Base-by-base conservation (phyloP, 768 basidiomycete genomes). In the Boletellus emodensis region DNA sequence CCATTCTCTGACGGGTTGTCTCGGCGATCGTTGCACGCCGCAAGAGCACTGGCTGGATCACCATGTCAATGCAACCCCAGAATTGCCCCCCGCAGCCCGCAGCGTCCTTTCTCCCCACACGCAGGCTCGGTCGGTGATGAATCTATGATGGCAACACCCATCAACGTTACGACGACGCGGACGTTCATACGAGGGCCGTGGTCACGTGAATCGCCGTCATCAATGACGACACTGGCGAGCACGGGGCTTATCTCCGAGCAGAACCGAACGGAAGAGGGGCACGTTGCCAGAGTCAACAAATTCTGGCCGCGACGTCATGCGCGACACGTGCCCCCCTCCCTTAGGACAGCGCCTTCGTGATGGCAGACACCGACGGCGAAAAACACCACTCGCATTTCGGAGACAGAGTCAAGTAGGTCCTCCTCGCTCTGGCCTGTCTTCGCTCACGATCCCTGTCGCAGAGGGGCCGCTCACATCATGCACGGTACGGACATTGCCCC, bases 401-500 rank as follows among this genome's bases (percentile, higher is more conserved):
- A 1, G 52, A 49, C 2, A 66, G 35, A 37, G 17, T 63, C 48
- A 59, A 46, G 51, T 60, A 15, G 20, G 50, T 32, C 3, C 8
- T 32, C 20, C 32, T 13, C 14, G 18, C 15, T 2, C 4, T 36
- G 4, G 10, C 17, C 12, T 30, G n/a, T 35, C 7, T 10, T 42
- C 7, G 18, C 38, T 44, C 24, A 50, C 15, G 1, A 4, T 11
- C 0, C 4, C 3, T 18, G 24, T 33, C 3, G 1, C 1, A 47
- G 46, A 74, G 75, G 50, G 72, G 75, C 63, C 3, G 54, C 53
- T 3, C 65, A 73, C 48, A 56, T 72, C 24, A 55, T 71, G 7
- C 74, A 76, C 26, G 73, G 75, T 59, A 51, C 10, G 60, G 44
- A 30, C 30, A 0, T 22, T 34, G 20, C 22, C 49, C 37, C 40